Base-by-base conservation (phyloP, 192 early-diverging fungal genomes). In the Rhizoclosmatium globosum region DNA sequence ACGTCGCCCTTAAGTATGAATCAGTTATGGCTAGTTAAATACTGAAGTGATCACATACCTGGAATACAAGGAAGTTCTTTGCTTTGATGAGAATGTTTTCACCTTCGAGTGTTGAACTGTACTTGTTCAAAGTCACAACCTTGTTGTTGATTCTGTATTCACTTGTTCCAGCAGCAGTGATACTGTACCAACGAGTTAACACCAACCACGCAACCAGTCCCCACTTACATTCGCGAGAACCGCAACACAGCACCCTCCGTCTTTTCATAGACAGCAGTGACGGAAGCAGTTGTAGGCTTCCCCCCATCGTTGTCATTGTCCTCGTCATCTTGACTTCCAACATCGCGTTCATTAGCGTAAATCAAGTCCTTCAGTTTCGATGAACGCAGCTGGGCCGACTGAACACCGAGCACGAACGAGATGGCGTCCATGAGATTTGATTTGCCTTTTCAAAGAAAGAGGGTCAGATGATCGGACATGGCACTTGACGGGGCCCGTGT, bases 381-480 rank as follows among this genome's bases (percentile, higher is more conserved):
- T 1, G 96, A 98, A 6, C 98, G 93, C 73, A 99, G 85, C 50
- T 98, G 95, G n/a, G 89, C 67, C 3, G 95, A 95, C 61, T 96
- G 93, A 67, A 99, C 92, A 43, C 98, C 98, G 31, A 99, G 88
- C 1, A 99, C 98, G 89, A 99, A 99, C 43, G 93, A 94, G 79
- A 99, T 97, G 48, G 98, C 98, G 82, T 99, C 98, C 97, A 99
- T 99, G 23, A 99, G 87, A 80, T 99, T 99, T 21, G 96, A 98
- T 84, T 99, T 99, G 17, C 96, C 93, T 94, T 23, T 21, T 17
- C 31, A 3, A 23, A 41, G 2, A 41, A 17, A 58, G 31, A 31
- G 57, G 21, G 31, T 31, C 31, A 31, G 31, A 31, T 31, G 31
- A 31, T 31, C 31, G 31, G 31, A 31, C 31, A 31, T 31, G n/a